These are phyloP conservation scores for Pichia sp. DNA, from an alignment of 1,139 yeast species.

Conservation along the genomic window DNA sequence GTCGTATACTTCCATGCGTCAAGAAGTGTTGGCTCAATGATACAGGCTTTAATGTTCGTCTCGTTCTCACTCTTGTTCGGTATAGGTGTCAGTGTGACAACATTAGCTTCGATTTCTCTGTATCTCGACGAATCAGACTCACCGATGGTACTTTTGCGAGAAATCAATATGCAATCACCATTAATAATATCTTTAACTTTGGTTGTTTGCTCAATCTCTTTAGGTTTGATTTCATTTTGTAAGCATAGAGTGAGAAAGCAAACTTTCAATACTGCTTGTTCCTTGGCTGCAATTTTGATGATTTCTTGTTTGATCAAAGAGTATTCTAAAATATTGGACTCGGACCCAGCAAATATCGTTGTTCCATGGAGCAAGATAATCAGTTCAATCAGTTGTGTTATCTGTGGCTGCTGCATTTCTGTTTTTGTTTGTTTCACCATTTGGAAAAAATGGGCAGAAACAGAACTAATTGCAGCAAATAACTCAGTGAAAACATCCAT, in stretches of 20 bases:
- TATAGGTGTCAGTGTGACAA: constrained; percentile 49
- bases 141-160: background rate
- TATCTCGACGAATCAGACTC: constrained; percentile 24
- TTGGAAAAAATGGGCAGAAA: constrained; percentile 35
- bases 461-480: constrained; percentile 6
- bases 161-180: constrained; percentile 6
- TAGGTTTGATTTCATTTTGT: constrained; percentile 65
- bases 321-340: constrained; percentile 43
- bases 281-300: constrained; percentile 68
- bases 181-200: constrained; percentile 29
- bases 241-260: constrained; percentile 65
- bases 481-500: constrained; percentile 34
- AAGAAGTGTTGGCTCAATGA: constrained; percentile 75
- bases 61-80: constrained; percentile 52
- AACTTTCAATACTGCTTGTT: constrained; percentile 77
- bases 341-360: constrained; percentile 34
- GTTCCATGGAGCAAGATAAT: constrained; percentile 49
- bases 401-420: constrained; percentile 58
- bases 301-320: constrained; percentile 75
- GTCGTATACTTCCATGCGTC: constrained; percentile 85
- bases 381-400: constrained; percentile 58
- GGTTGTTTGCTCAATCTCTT: constrained; percentile 48
- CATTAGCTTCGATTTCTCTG: constrained; percentile 50
- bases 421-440: constrained; percentile 54
- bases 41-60: constrained; percentile 65